These are phyloP conservation scores for Solanum pinnatisectum DNA, from an alignment of 257 asterid species.

Conservation along the genomic window DNA sequence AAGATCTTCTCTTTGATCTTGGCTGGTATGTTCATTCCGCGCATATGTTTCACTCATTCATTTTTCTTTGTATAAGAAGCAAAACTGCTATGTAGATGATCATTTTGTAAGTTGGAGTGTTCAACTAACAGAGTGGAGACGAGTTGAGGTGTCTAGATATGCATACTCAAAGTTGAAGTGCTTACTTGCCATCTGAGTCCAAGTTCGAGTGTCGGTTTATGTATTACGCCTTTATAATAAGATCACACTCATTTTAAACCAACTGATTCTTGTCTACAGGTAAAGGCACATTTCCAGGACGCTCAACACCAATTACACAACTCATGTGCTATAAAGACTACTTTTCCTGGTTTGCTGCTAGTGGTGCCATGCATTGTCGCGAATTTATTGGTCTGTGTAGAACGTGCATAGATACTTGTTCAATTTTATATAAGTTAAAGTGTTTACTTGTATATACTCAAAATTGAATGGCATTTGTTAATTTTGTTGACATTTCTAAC, in stretches of 20 bases:
- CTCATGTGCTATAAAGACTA: slow-evolving; percentile 82
- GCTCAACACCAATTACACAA: slow-evolving; percentile 56
- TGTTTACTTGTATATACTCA: too few relatives aligned
- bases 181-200: background rate
- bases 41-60: background rate
- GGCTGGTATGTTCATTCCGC: background rate
- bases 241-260: background rate
- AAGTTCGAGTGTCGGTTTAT: background rate
- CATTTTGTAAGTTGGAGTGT: too few relatives aligned
- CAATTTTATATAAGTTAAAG: too few relatives aligned
- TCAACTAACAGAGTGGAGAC: too few relatives aligned
- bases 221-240: too few relatives aligned
- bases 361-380: slow-evolving; percentile 84
- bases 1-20: background rate
- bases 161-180: background rate
- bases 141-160: background rate
- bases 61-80: background rate
- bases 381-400: slow-evolving; percentile 57
- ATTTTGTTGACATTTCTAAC: too few relatives aligned
- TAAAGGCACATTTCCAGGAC: slow-evolving; percentile 63
- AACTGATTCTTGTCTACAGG: slow-evolving; percentile 10
- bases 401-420: accelerated
- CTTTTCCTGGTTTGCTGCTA: slow-evolving; percentile 91
- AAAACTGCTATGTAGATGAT: too few relatives aligned
- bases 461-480: too few relatives aligned